phyloP scores from a whole-genome alignment of 2,329 filamentous ascomycete genomes.

The Dactylonectria macrodidyma region DNA sequence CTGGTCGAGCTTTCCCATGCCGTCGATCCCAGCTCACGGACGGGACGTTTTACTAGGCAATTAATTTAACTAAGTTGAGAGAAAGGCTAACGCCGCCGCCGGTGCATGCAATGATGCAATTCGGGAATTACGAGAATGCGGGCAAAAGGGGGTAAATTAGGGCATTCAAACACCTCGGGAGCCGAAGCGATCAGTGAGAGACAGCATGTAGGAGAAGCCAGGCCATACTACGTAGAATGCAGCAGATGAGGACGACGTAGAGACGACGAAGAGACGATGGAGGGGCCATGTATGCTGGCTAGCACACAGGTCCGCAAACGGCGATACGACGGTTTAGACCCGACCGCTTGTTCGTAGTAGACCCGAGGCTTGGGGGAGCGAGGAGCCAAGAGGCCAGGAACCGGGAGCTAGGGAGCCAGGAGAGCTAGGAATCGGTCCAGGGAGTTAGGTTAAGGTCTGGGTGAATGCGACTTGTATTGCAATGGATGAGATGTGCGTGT shows the following conservation, averaged over 20 bases:
- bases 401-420: background rate
- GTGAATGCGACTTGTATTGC: background rate
- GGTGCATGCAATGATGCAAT: background rate
- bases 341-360: background rate
- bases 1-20: background rate
- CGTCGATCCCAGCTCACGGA: background rate
- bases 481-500: background rate
- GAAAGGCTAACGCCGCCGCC: background rate
- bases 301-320: slow-evolving; percentile 14
- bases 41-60: background rate
- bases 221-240: background rate
- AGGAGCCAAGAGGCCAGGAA: background rate
- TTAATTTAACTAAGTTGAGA: background rate
- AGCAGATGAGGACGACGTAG: background rate
- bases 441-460: background rate
- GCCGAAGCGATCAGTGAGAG: background rate
- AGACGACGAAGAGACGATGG: background rate
- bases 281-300: background rate
- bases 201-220: background rate
- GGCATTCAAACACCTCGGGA: background rate
- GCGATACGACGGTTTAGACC: slow-evolving; percentile 23
- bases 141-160: slow-evolving; percentile 8
- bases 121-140: background rate
- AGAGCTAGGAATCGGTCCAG: background rate
- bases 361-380: background rate